Conservation (phyloP, 331 rosid genomes). For the Telfairia occidentalis region DNA sequence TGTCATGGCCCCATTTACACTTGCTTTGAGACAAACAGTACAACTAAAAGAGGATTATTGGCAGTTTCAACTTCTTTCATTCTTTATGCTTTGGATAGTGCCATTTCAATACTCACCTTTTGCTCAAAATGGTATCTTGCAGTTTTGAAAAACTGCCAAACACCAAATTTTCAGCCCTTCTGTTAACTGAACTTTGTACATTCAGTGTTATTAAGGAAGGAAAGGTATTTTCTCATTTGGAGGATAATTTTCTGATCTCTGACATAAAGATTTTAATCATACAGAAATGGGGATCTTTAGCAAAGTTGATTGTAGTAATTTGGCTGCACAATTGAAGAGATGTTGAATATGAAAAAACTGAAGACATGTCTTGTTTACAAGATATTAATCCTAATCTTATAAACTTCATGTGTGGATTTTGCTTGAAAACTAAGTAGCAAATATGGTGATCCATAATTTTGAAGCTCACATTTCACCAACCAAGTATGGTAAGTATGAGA, state of each 20-base stretch:
- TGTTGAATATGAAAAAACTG: background rate
- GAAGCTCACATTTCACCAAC: constrained; percentile 78
- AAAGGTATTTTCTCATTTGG: background rate
- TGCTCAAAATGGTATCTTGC: background rate
- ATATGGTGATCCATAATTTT: constrained; percentile 24
- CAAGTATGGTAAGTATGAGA: constrained; percentile 16
- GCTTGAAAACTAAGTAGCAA: constrained; percentile 58
- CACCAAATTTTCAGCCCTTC: background rate
- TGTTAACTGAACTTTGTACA: background rate
- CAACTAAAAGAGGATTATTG: constrained; percentile 35
- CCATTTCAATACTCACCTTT: background rate
- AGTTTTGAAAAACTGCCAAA: background rate
- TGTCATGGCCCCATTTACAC: constrained; percentile 47
- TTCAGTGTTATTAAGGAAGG: background rate
- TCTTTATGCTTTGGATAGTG: background rate
- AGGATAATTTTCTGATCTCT: background rate
- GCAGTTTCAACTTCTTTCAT: background rate
- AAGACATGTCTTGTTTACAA: constrained; percentile 13
- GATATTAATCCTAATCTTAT: background rate
- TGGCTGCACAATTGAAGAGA: background rate
- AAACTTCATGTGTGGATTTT: constrained; percentile 23
- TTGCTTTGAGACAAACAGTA: constrained; percentile 53
- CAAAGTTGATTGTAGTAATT: background rate
- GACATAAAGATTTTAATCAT: background rate
- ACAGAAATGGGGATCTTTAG: background rate